Base-by-base conservation (phyloP, 306 rosid species). In the Cicer cuneatum region DNA sequence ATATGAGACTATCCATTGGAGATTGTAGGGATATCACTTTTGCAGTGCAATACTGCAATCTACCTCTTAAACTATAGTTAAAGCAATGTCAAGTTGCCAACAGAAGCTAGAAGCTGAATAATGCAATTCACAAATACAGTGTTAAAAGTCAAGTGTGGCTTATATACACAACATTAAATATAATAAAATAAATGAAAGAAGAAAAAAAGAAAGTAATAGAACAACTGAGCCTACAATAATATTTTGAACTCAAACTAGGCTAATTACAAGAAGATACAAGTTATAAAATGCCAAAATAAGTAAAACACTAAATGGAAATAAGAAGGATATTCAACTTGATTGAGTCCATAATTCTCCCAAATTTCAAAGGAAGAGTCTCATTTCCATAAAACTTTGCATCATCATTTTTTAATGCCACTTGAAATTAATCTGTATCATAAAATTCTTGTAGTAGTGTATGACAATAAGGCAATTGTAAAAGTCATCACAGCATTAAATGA, bases 91-190 rank as follows among this genome's bases (percentile, higher is more conserved):
- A 14, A 59, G 42, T 61, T 21, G 70, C 66, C 46, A 21, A 66
- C 21, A 53, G 66, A 76, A 59, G 19, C 74, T 12, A 72, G 77
- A 73, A 45, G 51, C 51, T 56, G 37, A 81, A 84, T 53, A 4
- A 77, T 60, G 46, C 7, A 40, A 59, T 40, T 63, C 71, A 62
- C 74, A 67, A 35, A 49, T 54, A 48, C 37, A 61, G 4, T 53
- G 58, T 37, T 10, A 46, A 75, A 72, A 21, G 59, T 21, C 51
- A 49, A 40, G 38, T 18, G 41, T 51, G 14, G 35, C 52, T 21
- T 60, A 19, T 12, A 11, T 24, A 35, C 10, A 41, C 39, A 14
- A 9, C 35, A 29, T 21, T 21, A 46, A 48, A 21, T 21, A 59
- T 38, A 66, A 58, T 37, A 70, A 29, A 51, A 69, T 62, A 64